phyloP scores from a whole-genome alignment of 169 alveolate species.

The Plasmodium inui region DNA sequence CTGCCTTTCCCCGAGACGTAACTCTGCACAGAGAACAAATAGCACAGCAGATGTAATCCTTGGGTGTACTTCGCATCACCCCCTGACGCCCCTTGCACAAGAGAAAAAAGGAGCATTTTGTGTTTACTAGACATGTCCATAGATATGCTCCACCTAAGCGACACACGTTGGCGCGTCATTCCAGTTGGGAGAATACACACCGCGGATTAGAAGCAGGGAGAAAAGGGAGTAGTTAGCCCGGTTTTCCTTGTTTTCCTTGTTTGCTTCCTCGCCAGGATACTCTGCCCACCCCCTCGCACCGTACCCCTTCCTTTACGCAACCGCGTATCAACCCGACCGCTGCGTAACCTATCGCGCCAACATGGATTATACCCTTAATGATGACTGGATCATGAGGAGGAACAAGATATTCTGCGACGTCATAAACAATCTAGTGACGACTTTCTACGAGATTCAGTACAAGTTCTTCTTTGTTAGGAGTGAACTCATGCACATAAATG shows the following conservation, averaged over 20 bases:
- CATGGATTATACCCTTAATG: slow-evolving; percentile 29
- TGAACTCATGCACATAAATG: slow-evolving; percentile 12
- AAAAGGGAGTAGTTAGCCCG: not conserved
- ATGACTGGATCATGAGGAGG: slow-evolving; percentile 33
- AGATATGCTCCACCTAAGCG: not conserved
- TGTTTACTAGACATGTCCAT: not conserved
- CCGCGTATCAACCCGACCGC: not conserved
- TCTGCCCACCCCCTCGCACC: no score
- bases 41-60: not conserved
- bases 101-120: not conserved
- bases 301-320: not conserved
- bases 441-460: slow-evolving; percentile 35
- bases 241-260: not conserved
- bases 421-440: slow-evolving; percentile 19
- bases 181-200: not conserved
- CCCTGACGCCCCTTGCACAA: not conserved
- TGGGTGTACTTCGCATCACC: not conserved
- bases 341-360: not conserved
- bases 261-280: not conserved
- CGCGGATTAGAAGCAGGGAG: not conserved
- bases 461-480: slow-evolving; percentile 30
- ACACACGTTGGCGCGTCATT: not conserved
- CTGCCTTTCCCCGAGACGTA: not conserved
- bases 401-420: slow-evolving; percentile 27
- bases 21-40: not conserved